Evolutionary conservation across 306 rosid genomes (phyloP).

Genomic region (Cyamopsis tetragonoloba): DNA sequence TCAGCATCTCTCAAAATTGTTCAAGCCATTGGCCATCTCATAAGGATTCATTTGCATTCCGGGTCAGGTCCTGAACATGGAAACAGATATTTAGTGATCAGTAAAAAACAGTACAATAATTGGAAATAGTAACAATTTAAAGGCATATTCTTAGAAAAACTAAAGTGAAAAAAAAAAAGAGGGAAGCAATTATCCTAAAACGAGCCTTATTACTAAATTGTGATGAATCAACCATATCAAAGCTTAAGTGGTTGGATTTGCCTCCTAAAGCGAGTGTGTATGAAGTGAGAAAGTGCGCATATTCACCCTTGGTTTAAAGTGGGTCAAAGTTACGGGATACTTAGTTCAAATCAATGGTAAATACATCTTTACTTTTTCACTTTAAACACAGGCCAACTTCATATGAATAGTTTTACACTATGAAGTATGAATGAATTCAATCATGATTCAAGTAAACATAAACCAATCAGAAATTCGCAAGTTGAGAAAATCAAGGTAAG

Average conservation of each 20-base stretch:
- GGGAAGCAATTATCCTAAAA: neutral
- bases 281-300: too few species aligned
- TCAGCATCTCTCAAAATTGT: constrained; percentile 52
- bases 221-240: too few species aligned
- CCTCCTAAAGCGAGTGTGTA: too few species aligned
- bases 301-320: too few species aligned
- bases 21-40: constrained; percentile 36
- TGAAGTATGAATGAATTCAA: too few species aligned
- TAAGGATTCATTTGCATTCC: constrained; percentile 25
- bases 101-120: neutral
- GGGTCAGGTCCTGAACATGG: constrained; percentile 27
- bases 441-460: neutral
- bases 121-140: neutral
- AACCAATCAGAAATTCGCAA: neutral
- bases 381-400: too few species aligned
- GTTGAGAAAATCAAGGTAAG: neutral
- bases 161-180: neutral
- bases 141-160: neutral
- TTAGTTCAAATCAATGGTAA: too few species aligned
- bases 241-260: too few species aligned
- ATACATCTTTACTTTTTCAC: too few species aligned
- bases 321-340: too few species aligned
- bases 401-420: too few species aligned
- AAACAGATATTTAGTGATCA: neutral
- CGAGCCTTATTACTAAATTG: neutral